A percentile compares a stretch with the other conserved stretches of the same genome.
These are phyloP conservation scores for Aspergillus heteromorphus DNA, from an alignment of 495 filamentous ascomycete genomes.

Conservation along the genomic window DNA sequence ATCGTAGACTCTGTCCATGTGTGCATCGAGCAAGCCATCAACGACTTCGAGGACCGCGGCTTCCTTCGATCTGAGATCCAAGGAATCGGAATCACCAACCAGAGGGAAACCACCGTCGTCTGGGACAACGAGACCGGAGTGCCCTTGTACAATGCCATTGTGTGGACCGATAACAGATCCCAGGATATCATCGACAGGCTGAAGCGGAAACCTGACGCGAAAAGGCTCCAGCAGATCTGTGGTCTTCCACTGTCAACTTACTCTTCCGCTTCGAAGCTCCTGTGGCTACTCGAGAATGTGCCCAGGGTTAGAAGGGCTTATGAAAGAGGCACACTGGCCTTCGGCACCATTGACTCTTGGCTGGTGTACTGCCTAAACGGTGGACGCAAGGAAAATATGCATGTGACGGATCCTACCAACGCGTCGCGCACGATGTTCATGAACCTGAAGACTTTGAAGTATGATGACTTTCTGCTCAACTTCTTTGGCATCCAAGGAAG, in stretches of 20 bases:
- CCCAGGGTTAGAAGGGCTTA: constrained; percentile 69
- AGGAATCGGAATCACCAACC: constrained; percentile 88
- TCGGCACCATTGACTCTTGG: constrained; percentile 93
- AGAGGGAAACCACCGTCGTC: constrained; percentile 89
- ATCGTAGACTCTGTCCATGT: constrained; percentile 71
- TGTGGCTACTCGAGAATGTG: constrained; percentile 79
- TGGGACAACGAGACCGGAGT: constrained; percentile 88
- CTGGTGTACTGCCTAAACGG: constrained; percentile 87
- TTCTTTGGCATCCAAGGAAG: constrained; percentile 76
- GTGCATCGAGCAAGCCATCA: constrained; percentile 76
- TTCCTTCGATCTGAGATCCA: constrained; percentile 64
- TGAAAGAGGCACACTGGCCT: constrained; percentile 71
- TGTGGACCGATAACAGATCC: constrained; percentile 92
- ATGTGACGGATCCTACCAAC: constrained; percentile 89
- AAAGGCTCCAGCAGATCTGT: constrained; percentile 65
- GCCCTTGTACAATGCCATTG: constrained; percentile 82
- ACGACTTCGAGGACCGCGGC: constrained; percentile 62
- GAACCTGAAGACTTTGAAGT: constrained; percentile 78
- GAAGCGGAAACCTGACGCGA: constrained; percentile 58
- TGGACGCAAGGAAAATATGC: constrained; percentile 59
- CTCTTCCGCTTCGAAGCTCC: constrained; percentile 82
- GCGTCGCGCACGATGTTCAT: constrained; percentile 96
- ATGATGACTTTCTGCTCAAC: constrained; percentile 72
- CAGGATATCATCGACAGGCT: constrained; percentile 69
- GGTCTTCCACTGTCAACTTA: constrained; percentile 92